Conservation (phyloP, 257 asterid species). For the Lavandula angustifolia region DNA sequence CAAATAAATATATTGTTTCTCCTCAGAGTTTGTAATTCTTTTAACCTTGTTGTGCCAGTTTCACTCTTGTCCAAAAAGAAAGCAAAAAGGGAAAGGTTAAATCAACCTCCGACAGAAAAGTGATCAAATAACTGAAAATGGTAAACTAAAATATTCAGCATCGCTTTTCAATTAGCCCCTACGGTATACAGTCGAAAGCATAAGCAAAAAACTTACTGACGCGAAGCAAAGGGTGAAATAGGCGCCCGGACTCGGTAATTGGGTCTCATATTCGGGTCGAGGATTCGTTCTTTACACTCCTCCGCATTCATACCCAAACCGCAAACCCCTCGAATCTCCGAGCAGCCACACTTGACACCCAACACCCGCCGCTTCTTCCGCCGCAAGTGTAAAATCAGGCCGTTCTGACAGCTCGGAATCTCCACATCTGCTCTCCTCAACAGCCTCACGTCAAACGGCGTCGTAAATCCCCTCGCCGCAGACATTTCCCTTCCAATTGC, state of each 20-base stretch:
- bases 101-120: slow-evolving; percentile 3
- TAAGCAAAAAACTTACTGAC: slow-evolving; percentile 43
- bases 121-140: slow-evolving; percentile 14
- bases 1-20: slow-evolving; percentile 1
- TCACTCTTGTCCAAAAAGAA: too few relatives aligned
- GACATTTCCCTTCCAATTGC: slow-evolving; percentile 41
- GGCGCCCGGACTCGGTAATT: slow-evolving; percentile 47
- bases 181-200: neutral
- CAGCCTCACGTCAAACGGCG: slow-evolving; percentile 48
- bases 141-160: neutral
- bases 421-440: slow-evolving; percentile 42
- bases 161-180: neutral
- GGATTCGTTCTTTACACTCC: slow-evolving; percentile 51
- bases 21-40: slow-evolving; percentile 18
- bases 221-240: slow-evolving; percentile 62
- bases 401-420: slow-evolving; percentile 31
- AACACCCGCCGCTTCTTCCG: slow-evolving; percentile 52
- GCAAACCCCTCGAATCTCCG: slow-evolving; percentile 46
- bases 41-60: too few relatives aligned
- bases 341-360: slow-evolving; percentile 55
- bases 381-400: slow-evolving; percentile 39
- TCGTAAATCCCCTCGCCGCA: slow-evolving; percentile 56
- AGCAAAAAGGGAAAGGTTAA: neutral
- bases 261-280: slow-evolving; percentile 47
- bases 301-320: slow-evolving; percentile 51